Evolutionary conservation across 2,329 filamentous ascomycete species (phyloP).

Genomic region (Pyrenophora seminiperda): DNA sequence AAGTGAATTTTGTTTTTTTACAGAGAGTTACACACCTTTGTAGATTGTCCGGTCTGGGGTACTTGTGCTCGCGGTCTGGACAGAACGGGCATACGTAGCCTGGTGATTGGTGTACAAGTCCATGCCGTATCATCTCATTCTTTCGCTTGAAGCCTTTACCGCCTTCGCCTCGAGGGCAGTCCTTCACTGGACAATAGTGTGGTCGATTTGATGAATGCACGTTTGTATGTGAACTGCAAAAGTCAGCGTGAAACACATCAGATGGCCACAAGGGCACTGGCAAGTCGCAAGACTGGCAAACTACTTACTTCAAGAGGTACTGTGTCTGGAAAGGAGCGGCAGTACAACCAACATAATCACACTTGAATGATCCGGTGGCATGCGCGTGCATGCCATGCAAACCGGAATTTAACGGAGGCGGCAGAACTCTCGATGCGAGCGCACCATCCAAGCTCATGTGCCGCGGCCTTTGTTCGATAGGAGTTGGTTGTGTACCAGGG

Average conservation of each 20-base stretch:
- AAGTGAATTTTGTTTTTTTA: background rate
- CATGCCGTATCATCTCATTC: constrained; percentile 75
- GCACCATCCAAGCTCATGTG: constrained; percentile 41
- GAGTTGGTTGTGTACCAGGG: constrained; percentile 35
- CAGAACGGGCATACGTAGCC: constrained; percentile 98
- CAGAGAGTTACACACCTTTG: constrained; percentile 70
- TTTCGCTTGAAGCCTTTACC: constrained; percentile 71
- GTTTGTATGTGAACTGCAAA: constrained; percentile 68
- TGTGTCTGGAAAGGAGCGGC: constrained; percentile 78
- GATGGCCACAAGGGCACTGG: background rate
- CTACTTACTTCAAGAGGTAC: constrained; percentile 70
- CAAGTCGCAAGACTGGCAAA: background rate
- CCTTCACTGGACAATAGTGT: constrained; percentile 65
- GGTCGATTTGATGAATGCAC: constrained; percentile 68
- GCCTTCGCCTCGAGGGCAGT: constrained; percentile 63
- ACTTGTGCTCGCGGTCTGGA: constrained; percentile 89
- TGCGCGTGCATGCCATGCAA: constrained; percentile 37
- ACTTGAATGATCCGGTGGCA: constrained; percentile 52
- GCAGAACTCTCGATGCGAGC: constrained; percentile 37
- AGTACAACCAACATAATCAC: constrained; percentile 67
- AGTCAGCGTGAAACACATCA: background rate
- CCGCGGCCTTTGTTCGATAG: constrained; percentile 34
- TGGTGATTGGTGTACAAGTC: constrained; percentile 89
- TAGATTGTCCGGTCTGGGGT: constrained; percentile 92
- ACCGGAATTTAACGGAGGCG: constrained; percentile 38